Conservation (phyloP, 179 eudicot species). For the Dionaea muscipula region DNA sequence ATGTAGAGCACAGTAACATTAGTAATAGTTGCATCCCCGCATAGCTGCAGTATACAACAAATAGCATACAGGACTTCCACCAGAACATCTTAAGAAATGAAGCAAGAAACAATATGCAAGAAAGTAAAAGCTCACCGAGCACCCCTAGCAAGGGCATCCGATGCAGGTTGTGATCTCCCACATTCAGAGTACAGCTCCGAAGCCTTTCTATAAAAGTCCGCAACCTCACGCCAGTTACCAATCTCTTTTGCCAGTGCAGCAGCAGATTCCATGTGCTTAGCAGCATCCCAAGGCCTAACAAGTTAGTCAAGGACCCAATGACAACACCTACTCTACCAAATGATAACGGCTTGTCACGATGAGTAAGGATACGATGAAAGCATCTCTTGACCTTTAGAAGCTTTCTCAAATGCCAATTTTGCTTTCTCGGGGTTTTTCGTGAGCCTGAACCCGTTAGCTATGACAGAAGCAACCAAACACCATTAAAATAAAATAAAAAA, state of each 20-base stretch:
- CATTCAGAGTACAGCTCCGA: conserved; percentile 60
- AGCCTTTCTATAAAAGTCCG: conserved; percentile 63
- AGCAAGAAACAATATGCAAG: not conserved
- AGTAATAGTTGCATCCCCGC: too few species aligned
- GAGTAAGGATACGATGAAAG: conserved; percentile 43
- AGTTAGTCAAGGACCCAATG: conserved; percentile 13
- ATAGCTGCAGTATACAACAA: too few species aligned
- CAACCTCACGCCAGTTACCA: conserved; percentile 59
- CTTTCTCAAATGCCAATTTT: conserved; percentile 72
- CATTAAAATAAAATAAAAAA: too few species aligned
- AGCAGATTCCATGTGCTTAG: conserved; percentile 81
- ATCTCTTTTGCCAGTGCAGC: conserved; percentile 69
- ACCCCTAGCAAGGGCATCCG: conserved; percentile 82
- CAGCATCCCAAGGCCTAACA: conserved; percentile 84
- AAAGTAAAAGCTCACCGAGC: conserved; percentile 46
- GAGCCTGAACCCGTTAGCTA: conserved; percentile 50
- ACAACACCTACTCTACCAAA: not conserved
- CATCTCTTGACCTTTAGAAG: conserved; percentile 90
- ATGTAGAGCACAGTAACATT: too few species aligned
- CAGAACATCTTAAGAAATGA: too few species aligned
- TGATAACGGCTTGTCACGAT: not conserved
- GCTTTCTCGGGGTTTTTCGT: conserved; percentile 64
- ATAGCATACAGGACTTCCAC: too few species aligned
- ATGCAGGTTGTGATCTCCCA: conserved; percentile 84
- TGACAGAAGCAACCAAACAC: conserved; percentile 3